Conservation (phyloP, 1,284 basidiomycete species). For the Ceratobasidium papillatum region DNA sequence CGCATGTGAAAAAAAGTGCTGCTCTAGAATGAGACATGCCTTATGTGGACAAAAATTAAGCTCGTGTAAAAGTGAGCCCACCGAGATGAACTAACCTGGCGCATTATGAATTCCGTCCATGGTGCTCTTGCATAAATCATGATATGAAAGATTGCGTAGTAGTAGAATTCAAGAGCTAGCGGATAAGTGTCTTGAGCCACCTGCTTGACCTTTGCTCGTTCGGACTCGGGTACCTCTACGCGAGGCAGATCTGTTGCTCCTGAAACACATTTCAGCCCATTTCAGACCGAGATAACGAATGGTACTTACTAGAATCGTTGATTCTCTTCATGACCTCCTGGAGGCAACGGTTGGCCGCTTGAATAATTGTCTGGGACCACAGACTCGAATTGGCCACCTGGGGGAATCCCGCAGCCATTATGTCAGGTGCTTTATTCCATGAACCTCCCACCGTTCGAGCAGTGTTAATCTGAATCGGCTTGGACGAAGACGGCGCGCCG, state of each 20-base stretch:
- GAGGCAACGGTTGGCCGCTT: neutral
- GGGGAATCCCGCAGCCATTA: neutral
- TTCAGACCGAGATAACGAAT: neutral
- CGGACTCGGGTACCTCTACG: neutral
- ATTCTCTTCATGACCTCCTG: neutral
- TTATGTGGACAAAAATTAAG: neutral
- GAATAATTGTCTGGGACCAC: neutral
- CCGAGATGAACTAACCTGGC: constrained; percentile 6
- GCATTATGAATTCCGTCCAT: constrained; percentile 1
- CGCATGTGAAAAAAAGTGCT: neutral
- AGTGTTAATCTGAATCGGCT: neutral
- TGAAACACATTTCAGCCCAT: neutral
- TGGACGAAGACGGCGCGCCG: neutral
- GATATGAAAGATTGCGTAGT: neutral
- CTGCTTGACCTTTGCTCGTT: neutral
- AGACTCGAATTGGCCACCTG: neutral
- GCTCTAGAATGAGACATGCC: constrained; percentile 1
- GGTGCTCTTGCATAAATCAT: neutral
- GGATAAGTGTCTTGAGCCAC: neutral
- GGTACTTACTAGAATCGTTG: neutral
- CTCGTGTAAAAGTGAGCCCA: no score
- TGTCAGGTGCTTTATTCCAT: neutral
- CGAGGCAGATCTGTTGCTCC: neutral
- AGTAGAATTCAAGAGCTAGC: neutral
- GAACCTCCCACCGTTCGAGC: neutral